Base-by-base conservation (phyloP, 2,329 filamentous ascomycete species). In the Aspergillus carbonarius region DNA sequence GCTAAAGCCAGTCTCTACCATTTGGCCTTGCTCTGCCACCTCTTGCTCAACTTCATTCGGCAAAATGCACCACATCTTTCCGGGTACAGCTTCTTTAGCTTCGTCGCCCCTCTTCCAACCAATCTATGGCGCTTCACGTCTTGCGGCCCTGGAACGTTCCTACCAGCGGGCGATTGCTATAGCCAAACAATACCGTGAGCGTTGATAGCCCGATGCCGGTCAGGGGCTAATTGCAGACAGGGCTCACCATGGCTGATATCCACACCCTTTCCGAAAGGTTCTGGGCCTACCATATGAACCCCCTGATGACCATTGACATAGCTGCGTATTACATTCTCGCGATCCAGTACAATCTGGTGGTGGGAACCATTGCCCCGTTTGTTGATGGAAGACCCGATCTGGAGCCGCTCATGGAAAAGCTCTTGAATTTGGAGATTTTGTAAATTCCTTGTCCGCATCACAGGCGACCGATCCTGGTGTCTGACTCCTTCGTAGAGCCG, bases 311-410 rank as follows among this genome's bases (percentile, higher is more conserved):
- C 5, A 13, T 37, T 3, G 34, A 37, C 34, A 7, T 15, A 4
- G 13, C 13, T n/a, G 13, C 34, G 13, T n/a, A 5, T n/a, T 15
- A 15, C n/a, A 15, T 37, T 5, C 13, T 37, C n/a, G 3, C 5
- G 13, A 37, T 37, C 5, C 47, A 54, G 18, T 56, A 53, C 20
- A 63, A 63, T n/a, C 61, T 63, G 15, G 39, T 61, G 8, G 42
- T 39, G 10, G 61, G 59, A 9, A 61, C 59, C 5, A 23, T 63
- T 34, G 52, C 59, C 3, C 55, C 59, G 13, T 63, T 50, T 27
- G 54, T 42, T 25, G 44, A 25, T 13, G 32, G n/a, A 20, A 39
- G 39, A 40, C 50, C 50, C 0, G 50, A 53, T 18, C 39, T 53
- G 5, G n/a, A 39, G 35, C 35, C 35, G 9, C 20, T 53, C 7